Percentiles rank a stretch among this genome's conserved stretches.
phyloP scores from a whole-genome alignment of 306 rosid genomes.

The Amphicarpaea edgeworthii region DNA sequence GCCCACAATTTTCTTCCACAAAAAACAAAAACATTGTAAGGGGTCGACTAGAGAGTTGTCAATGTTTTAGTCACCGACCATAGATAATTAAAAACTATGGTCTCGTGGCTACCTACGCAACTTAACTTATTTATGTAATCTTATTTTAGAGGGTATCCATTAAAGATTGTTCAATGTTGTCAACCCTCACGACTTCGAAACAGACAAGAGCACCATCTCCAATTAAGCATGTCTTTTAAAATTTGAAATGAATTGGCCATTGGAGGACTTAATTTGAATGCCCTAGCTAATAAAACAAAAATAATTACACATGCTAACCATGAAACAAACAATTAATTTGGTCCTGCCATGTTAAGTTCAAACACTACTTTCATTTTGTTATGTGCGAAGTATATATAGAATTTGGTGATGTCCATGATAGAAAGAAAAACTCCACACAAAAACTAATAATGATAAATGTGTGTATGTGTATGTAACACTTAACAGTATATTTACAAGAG shows the following conservation, averaged over 20 bases:
- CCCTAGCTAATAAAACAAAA: conserved; percentile 19
- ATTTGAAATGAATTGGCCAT: conserved; percentile 22
- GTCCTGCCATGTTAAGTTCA: background rate
- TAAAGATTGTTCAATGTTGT: conserved; percentile 31
- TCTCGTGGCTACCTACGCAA: conserved; percentile 51
- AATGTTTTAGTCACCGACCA: conserved; percentile 40
- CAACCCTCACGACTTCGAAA: conserved; percentile 28
- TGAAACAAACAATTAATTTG: background rate
- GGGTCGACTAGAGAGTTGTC: conserved; percentile 53
- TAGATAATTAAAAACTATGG: conserved; percentile 36
- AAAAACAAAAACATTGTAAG: conserved; percentile 46
- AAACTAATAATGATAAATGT: no score
- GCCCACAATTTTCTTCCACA: conserved; percentile 48
- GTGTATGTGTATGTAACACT: no score
- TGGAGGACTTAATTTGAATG: background rate
- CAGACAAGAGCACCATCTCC: conserved; percentile 19
- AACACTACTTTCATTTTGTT: background rate
- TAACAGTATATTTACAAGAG: background rate
- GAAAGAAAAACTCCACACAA: no score
- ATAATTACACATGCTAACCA: conserved; percentile 29
- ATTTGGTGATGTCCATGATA: no score
- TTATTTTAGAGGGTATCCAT: conserved; percentile 21
- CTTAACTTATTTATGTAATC: conserved; percentile 9
- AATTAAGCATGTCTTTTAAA: conserved; percentile 12
- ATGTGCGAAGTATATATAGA: background rate